These are phyloP conservation scores for Thelephora aurantiotincta DNA, from an alignment of 768 basidiomycete genomes.

Conservation along the genomic window DNA sequence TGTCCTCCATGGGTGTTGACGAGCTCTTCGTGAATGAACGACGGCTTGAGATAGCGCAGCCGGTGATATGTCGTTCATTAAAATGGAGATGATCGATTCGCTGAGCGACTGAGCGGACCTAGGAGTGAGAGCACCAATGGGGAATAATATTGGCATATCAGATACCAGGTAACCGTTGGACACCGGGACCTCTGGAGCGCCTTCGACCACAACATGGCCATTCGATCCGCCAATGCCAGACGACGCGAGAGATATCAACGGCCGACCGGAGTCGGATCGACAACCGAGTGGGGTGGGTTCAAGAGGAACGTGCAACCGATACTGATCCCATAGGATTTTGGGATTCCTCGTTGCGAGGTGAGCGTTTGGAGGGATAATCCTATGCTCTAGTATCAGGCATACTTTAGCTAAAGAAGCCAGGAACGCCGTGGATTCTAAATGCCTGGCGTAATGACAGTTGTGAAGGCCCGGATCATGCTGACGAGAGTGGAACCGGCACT, in stretches of 20 bases:
- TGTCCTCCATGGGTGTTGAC: conserved; percentile 4
- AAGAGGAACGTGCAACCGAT: conserved; percentile 21
- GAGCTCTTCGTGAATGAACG: conserved; percentile 9
- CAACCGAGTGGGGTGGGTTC: conserved; percentile 14
- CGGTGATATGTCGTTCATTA: background rate
- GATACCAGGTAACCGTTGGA: background rate
- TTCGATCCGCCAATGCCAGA: conserved; percentile 32
- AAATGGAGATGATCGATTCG: background rate
- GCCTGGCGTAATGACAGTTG: conserved; percentile 10
- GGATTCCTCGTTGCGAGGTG: conserved; percentile 23
- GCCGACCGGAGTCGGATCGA: conserved; percentile 10
- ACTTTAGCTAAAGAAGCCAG: conserved; percentile 31
- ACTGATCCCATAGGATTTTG: conserved; percentile 25
- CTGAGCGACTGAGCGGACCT: conserved; percentile 11
- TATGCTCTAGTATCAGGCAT: conserved; percentile 22
- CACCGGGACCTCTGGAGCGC: conserved; percentile 11
- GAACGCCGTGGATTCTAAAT: conserved; percentile 28
- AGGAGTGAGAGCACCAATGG: conserved; percentile 24
- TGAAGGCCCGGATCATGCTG: background rate
- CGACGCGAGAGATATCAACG: conserved; percentile 26
- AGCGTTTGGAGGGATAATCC: conserved; percentile 25
- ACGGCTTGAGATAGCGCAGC: conserved; percentile 5
- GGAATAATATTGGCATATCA: conserved; percentile 15
- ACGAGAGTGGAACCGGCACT: conserved; percentile 3
- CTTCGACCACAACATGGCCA: conserved; percentile 26